Percentiles rank a stretch among this genome's conserved stretches.
Conservation (phyloP, 805 yeast species). For the Sugiyamaella qingdaonensis region DNA sequence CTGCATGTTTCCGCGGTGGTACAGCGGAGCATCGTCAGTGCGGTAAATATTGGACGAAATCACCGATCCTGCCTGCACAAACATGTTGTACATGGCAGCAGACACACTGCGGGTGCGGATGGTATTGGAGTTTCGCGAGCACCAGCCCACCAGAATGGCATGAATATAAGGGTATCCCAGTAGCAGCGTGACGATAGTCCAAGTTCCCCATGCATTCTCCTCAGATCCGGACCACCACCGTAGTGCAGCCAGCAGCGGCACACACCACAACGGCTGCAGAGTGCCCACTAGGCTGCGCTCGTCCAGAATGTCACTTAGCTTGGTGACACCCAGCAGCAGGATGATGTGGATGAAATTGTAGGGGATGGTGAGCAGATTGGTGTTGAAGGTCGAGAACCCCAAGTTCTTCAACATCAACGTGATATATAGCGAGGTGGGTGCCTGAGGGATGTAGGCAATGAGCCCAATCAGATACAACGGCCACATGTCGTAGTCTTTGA, state of each 20-base stretch:
- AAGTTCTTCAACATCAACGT: constrained; percentile 45
- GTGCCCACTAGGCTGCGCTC: constrained; percentile 15
- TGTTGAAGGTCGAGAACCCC: constrained; percentile 51
- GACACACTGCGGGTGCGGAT: constrained; percentile 63
- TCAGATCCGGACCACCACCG: constrained; percentile 41
- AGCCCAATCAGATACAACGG: constrained; percentile 51
- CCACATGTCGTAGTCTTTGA: constrained; percentile 51
- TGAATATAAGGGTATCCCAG: constrained; percentile 40
- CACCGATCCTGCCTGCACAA: constrained; percentile 55
- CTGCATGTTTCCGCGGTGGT: constrained; percentile 50
- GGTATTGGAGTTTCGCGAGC: constrained; percentile 57
- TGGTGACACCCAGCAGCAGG: constrained; percentile 14
- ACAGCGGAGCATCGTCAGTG: constrained; percentile 53
- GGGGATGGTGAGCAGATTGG: constrained; percentile 47
- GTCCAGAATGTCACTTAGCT: constrained; percentile 14
- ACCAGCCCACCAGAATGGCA: constrained; percentile 56
- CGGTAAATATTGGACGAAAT: constrained; percentile 55
- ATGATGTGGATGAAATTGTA: constrained; percentile 14
- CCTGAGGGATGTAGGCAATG: constrained; percentile 37
- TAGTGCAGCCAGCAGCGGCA: constrained; percentile 21
- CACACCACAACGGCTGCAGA: constrained; percentile 17
- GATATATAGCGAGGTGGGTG: constrained; percentile 42
- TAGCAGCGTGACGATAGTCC: constrained; percentile 27
- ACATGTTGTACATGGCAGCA: constrained; percentile 62
- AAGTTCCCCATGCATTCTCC: constrained; percentile 30